phyloP scores from a whole-genome alignment of 306 rosid species.

The Ormosia emarginata region DNA sequence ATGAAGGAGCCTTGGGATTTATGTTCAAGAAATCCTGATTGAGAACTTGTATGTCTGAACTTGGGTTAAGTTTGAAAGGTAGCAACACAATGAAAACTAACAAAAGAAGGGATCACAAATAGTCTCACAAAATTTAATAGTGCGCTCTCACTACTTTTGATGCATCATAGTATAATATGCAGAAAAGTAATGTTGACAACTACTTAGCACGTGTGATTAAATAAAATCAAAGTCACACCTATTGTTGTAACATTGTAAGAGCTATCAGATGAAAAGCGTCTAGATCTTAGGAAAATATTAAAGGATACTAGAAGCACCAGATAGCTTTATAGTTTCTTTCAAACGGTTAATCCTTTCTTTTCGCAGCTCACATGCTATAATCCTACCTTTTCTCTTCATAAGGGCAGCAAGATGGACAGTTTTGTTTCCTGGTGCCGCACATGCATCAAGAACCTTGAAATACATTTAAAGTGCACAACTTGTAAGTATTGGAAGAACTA shows the following conservation, averaged over 20 bases:
- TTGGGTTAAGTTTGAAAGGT: slow-evolving; percentile 44
- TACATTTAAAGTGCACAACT: slow-evolving; percentile 21
- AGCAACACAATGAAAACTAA: background rate
- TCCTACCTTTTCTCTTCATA: slow-evolving; percentile 70
- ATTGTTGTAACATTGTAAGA: background rate
- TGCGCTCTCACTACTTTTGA: background rate
- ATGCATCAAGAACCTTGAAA: slow-evolving; percentile 89
- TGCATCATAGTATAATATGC: background rate
- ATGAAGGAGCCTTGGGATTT: slow-evolving; percentile 58
- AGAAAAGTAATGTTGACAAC: slow-evolving; percentile 3
- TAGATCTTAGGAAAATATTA: background rate
- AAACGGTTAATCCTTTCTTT: slow-evolving; percentile 68
- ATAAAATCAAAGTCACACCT: background rate
- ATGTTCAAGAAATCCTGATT: slow-evolving; percentile 75
- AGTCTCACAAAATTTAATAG: background rate
- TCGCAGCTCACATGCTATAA: slow-evolving; percentile 76
- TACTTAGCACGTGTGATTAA: background rate
- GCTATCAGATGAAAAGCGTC: slow-evolving; percentile 4
- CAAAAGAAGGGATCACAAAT: background rate
- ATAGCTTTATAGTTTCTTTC: slow-evolving; percentile 65
- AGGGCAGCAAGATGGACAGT: slow-evolving; percentile 94
- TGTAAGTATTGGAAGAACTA: background rate
- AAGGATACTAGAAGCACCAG: slow-evolving; percentile 90
- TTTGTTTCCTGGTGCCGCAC: slow-evolving; percentile 97
- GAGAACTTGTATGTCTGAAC: slow-evolving; percentile 69